Base-by-base conservation (phyloP, 257 asterid species). In the Datura wrightii region DNA sequence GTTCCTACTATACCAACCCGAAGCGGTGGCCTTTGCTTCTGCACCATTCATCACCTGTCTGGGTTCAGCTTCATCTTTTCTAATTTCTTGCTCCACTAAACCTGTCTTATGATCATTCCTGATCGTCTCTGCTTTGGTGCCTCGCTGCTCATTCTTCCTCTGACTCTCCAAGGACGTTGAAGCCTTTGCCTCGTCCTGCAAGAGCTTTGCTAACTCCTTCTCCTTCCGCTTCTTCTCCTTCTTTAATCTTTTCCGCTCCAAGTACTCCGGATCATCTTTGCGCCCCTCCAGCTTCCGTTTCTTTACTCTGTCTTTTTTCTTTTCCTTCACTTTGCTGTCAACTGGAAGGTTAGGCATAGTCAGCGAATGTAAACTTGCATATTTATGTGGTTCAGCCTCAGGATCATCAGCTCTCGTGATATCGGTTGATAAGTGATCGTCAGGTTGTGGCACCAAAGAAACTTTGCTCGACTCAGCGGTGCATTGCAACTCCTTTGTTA, bases 401-500 rank as follows among this genome's bases (percentile, higher is more conserved):
- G 84, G 46, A 36, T 85, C 90, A 67, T 84, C 83, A n/a, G n/a
- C 86, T 84, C 86, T 85, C 62, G 53, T 53, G 48, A 84, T 63
- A 84, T 86, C 85, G 44, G 84, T 67, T 31, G 90, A 90, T 34
- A 85, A 42, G 44, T n/a, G 85, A 83, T 86, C 93, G 58, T 80
- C 87, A 5, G 87, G 85, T 16, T 85, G 89, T 3, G n/a, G 87
- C 4, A 87, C 90, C 60, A 86, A 70, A 56, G 89, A 85, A 55
- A 91, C 94, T 87, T 88, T 94, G 90, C 97, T 93, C 16, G 99
- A 97, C 86, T 97, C 99, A 84, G 99, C 98, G 13, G 98, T 97
- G 69, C 98, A 97, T 78, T 95, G 98, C 11, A 97, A 92, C 79
- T 96, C 98, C 90, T 89, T 93, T 62, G 85, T 87, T n/a, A 91